Percentiles rank a stretch among this genome's conserved stretches.
Evolutionary conservation across 345 rosid species (phyloP).

Genomic region (Citrus reticulata): DNA sequence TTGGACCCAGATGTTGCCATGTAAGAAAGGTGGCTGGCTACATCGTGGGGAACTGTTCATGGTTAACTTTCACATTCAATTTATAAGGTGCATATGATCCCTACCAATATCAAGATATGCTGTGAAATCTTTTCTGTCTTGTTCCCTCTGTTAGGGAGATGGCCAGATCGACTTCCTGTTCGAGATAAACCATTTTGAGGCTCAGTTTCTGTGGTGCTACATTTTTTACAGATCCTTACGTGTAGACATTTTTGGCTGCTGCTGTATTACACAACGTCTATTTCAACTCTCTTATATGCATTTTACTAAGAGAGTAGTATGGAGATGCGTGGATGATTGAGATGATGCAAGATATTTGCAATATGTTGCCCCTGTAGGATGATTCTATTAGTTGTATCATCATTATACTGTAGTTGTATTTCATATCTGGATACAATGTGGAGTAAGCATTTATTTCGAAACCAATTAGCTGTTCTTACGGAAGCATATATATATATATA

Average conservation of each 20-base stretch:
- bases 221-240: not conserved
- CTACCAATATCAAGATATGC: not conserved
- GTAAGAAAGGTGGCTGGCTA: slow-evolving; percentile 19
- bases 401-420: not conserved
- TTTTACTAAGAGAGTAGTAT: not conserved
- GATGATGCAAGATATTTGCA: not conserved
- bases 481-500: no score
- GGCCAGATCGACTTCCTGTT: not conserved
- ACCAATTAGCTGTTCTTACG: not conserved
- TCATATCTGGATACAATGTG: not conserved
- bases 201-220: not conserved
- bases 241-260: not conserved
- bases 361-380: not conserved
- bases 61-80: not conserved
- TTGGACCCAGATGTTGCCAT: slow-evolving; percentile 72
- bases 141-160: not conserved
- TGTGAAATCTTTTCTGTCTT: not conserved
- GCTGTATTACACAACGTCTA: not conserved
- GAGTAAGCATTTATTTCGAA: not conserved
- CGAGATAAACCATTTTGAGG: not conserved
- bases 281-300: not conserved
- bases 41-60: not conserved
- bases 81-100: not conserved
- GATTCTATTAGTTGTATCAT: not conserved
- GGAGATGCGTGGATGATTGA: not conserved